These are phyloP conservation scores for Leishmania braziliensis DNA, from an alignment of 208 protist genomes.

Conservation along the genomic window DNA sequence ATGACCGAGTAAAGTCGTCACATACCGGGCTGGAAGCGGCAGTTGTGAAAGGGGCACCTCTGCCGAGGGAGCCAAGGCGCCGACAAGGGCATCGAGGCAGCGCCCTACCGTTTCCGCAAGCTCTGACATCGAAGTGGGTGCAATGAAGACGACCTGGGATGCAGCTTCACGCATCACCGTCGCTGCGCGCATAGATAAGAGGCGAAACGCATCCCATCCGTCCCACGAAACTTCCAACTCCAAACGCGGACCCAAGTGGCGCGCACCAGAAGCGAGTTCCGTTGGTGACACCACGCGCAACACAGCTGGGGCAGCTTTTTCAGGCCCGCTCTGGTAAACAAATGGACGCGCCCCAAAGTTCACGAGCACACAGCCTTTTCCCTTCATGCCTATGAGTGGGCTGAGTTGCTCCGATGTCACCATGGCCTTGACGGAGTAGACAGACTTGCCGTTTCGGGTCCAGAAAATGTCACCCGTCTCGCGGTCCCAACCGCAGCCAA, in stretches of 20 bases:
- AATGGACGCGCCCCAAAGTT: conserved; percentile 88
- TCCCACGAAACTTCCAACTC: conserved; percentile 23
- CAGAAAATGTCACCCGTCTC: conserved; percentile 71
- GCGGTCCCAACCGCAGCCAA: conserved; percentile 86
- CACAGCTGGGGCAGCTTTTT: background rate
- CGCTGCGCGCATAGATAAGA: conserved; percentile 75
- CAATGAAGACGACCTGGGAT: conserved; percentile 4
- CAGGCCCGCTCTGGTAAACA: conserved; percentile 32
- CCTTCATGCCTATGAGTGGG: conserved; percentile 83
- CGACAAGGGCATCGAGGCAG: conserved; percentile 37
- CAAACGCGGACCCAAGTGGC: background rate
- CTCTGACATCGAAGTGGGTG: conserved; percentile 25
- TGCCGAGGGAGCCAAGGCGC: conserved; percentile 21
- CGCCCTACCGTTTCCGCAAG: conserved; percentile 38
- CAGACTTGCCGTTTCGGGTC: conserved; percentile 81
- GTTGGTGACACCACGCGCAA: conserved; percentile 9
- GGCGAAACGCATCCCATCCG: conserved; percentile 79
- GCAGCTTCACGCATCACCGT: conserved; percentile 38
- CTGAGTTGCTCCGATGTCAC: conserved; percentile 31
- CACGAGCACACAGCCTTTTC: conserved; percentile 66
- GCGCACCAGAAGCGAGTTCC: background rate
- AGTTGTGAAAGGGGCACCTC: conserved; percentile 19
- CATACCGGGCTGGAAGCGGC: conserved; percentile 20
- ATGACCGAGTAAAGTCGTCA: conserved; percentile 29
- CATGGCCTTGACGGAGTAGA: conserved; percentile 41